These are phyloP conservation scores for Microcyclosporella mali DNA, from an alignment of 2,329 filamentous ascomycete genomes.

Conservation along the genomic window DNA sequence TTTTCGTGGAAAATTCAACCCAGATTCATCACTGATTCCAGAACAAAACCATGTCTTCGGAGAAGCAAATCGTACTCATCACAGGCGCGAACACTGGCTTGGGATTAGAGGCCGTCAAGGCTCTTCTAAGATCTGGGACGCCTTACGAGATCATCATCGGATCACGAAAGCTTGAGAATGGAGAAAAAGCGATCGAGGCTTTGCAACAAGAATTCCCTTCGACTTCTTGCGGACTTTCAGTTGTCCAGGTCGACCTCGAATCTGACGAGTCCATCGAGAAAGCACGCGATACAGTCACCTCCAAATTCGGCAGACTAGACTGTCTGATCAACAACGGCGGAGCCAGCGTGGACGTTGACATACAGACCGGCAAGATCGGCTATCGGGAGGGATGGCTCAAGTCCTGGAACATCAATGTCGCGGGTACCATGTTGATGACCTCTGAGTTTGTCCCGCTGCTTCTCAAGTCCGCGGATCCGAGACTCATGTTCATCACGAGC, in stretches of 20 bases:
- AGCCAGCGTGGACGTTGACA: constrained; percentile 39
- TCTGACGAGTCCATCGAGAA: constrained; percentile 48
- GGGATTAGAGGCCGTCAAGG: constrained; percentile 53
- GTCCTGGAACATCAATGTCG: constrained; percentile 36
- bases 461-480: constrained; percentile 31
- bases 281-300: constrained; percentile 40
- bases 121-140: constrained; percentile 43
- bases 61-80: constrained; percentile 46
- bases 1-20: too few relatives aligned
- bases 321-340: constrained; percentile 54
- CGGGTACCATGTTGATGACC: constrained; percentile 36
- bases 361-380: constrained; percentile 23
- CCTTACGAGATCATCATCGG: constrained; percentile 55
- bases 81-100: constrained; percentile 55
- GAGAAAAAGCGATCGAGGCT: constrained; percentile 40
- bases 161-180: constrained; percentile 48
- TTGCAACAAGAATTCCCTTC: constrained; percentile 39
- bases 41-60: constrained; percentile 17
- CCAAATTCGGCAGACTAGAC: constrained; percentile 45
- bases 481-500: constrained; percentile 37
- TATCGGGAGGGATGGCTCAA: constrained; percentile 35
- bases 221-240: constrained; percentile 35
- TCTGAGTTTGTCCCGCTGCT: constrained; percentile 34
- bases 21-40: too few relatives aligned
- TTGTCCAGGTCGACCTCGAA: constrained; percentile 49